Base-by-base conservation (phyloP, 768 basidiomycete genomes). In the Termitomyces sp. region DNA sequence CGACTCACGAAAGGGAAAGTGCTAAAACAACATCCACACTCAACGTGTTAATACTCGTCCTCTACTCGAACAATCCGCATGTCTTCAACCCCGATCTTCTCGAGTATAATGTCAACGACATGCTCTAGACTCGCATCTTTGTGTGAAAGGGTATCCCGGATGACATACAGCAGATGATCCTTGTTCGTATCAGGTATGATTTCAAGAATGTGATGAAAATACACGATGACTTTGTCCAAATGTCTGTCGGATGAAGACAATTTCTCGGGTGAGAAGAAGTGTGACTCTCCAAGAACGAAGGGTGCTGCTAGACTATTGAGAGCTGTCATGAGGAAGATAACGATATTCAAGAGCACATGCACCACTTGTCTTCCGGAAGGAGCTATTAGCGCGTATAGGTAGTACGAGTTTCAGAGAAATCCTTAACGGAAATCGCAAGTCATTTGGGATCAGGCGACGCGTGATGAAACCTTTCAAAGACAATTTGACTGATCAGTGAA, bases 11-110 rank as follows among this genome's bases (percentile, higher is more conserved):
- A 89, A 8, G 87, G 72, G 63, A 86, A 90, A 9, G 75, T 77
- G 4, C 82, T 75, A 69, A 94, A 97, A 73, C 94, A 97, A 68
- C 94, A 96, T 15, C 88, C 90, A 67, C 94, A 96, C 68, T 96
- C 93, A 43, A 95, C 85, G 29, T 47, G 7, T 5, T 61, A 46
- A 11, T 46, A 20, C 3, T 86, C 88, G 52, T 80, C 70, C 40
- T 50, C 45, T 29, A 12, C 15, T 8, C 69, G 50, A 62, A 0
- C 69, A 73, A 8, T 46, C 63, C 17, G 74, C 79, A 0, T 59
- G 64, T 70, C 64, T 58, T 42, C 76, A 73, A 56, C 64, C 71
- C 60, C 65, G 0, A 82, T 75, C 61, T 84, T 74, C 60, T 91
- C 89, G 53, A 92, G 83, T 0, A 92, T 76, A 14, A 72, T 64